Percentiles rank a stretch among this genome's conserved stretches.
Conservation (phyloP, 2,329 filamentous ascomycete genomes). For the Leptographium procerum region DNA sequence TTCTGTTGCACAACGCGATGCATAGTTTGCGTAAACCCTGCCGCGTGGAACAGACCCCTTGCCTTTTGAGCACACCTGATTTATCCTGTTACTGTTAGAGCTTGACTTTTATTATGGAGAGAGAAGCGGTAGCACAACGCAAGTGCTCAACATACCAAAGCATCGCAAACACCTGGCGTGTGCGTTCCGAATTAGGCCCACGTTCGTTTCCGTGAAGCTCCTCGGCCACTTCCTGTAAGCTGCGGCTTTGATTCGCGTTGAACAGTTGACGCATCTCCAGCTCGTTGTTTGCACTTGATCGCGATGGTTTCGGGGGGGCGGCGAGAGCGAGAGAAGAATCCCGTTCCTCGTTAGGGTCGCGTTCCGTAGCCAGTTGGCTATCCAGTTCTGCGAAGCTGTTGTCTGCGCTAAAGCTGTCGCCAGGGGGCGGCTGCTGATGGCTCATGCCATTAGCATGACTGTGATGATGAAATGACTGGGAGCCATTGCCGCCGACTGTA, state of each 20-base stretch:
- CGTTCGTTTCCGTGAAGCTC: conserved; percentile 71
- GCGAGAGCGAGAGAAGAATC: conserved; percentile 35
- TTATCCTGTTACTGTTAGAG: conserved; percentile 44
- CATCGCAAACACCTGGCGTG: conserved; percentile 81
- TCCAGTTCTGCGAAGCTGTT: conserved; percentile 46
- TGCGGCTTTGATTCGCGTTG: conserved; percentile 54
- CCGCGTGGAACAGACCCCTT: conserved; percentile 85
- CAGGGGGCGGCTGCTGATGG: conserved; percentile 43
- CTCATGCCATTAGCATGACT: conserved; percentile 15
- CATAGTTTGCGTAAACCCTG: conserved; percentile 91
- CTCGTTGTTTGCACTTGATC: conserved; percentile 69
- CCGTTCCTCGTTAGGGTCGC: conserved; percentile 46
- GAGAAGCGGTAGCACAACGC: background rate
- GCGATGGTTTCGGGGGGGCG: conserved; percentile 43
- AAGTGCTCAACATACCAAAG: conserved; percentile 54
- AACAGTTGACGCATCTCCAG: conserved; percentile 69
- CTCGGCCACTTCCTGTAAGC: conserved; percentile 58
- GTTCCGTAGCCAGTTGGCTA: conserved; percentile 47
- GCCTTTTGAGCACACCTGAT: conserved; percentile 58
- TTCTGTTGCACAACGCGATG: conserved; percentile 82
- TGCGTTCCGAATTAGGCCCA: conserved; percentile 70
- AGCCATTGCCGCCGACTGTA: conserved; percentile 27
- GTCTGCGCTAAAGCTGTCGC: conserved; percentile 40
- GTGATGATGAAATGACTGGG: conserved; percentile 31
- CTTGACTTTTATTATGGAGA: background rate